Evolutionary conservation across 2,329 filamentous ascomycete species (phyloP).

Genomic region (Trichoderma sp.): DNA sequence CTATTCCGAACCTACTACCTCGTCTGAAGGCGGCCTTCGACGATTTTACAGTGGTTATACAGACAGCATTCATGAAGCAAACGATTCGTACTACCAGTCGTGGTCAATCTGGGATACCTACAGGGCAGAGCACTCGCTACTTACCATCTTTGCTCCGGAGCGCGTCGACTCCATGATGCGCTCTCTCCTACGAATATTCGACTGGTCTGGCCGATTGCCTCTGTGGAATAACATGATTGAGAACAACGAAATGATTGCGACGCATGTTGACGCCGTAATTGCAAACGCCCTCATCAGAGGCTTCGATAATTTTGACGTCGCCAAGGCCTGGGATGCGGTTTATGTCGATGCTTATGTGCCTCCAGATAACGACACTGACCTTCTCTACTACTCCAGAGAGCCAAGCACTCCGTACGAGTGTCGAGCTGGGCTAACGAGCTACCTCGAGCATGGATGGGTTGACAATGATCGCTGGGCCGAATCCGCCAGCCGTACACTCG

Average conservation of each 20-base stretch:
- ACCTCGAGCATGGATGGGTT: slow-evolving; percentile 47
- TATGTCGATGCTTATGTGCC: slow-evolving; percentile 47
- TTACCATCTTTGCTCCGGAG: slow-evolving; percentile 48
- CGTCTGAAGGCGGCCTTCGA: slow-evolving; percentile 25
- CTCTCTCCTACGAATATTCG: slow-evolving; percentile 46
- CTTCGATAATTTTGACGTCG: slow-evolving; percentile 45
- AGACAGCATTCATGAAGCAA: slow-evolving; percentile 42
- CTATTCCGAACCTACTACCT: slow-evolving; percentile 45
- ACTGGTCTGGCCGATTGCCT: slow-evolving; percentile 48
- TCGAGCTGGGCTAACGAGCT: slow-evolving; percentile 47
- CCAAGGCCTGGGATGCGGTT: slow-evolving; percentile 46
- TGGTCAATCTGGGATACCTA: slow-evolving; percentile 55
- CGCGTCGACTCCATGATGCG: slow-evolving; percentile 51
- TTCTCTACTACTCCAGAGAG: slow-evolving; percentile 50
- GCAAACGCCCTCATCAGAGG: slow-evolving; percentile 48
- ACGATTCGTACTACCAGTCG: slow-evolving; percentile 51
- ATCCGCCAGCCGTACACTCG: slow-evolving; percentile 47
- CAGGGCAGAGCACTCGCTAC: slow-evolving; percentile 47
- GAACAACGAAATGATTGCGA: slow-evolving; percentile 54
- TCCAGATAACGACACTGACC: slow-evolving; percentile 44
- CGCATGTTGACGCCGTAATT: slow-evolving; percentile 49
- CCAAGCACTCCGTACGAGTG: slow-evolving; percentile 47
- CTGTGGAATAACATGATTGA: slow-evolving; percentile 53
- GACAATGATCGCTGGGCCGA: slow-evolving; percentile 51
- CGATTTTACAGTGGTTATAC: slow-evolving; percentile 50